phyloP scores from a whole-genome alignment of 2,329 filamentous ascomycete genomes.

The Pleomassaria siparia region DNA sequence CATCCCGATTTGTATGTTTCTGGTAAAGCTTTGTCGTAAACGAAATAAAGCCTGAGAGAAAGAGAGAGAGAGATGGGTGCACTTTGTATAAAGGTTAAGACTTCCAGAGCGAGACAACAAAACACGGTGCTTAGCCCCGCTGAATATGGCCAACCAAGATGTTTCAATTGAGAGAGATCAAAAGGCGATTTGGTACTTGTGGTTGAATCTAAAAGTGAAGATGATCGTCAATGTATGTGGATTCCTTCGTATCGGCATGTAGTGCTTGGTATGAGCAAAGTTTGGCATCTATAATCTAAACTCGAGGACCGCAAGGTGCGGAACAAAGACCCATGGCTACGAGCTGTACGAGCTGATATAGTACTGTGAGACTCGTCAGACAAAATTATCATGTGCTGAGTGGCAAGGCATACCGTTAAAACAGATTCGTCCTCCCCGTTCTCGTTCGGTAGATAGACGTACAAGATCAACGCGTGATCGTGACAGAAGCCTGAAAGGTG shows the following conservation, averaged over 20 bases:
- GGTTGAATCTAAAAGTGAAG: too few species aligned
- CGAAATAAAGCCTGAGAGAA: too few species aligned
- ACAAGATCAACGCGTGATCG: conserved; percentile 77
- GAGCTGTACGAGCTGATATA: conserved; percentile 61
- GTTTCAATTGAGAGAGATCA: too few species aligned
- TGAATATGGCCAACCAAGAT: too few species aligned
- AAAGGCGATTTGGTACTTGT: too few species aligned
- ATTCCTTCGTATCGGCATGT: background rate
- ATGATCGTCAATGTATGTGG: too few species aligned
- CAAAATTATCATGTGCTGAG: background rate
- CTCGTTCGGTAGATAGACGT: conserved; percentile 77
- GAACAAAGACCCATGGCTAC: conserved; percentile 11
- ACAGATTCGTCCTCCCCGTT: conserved; percentile 71
- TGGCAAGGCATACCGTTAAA: conserved; percentile 63
- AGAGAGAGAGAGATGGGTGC: too few species aligned
- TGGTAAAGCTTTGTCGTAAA: too few species aligned
- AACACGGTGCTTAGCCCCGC: too few species aligned
- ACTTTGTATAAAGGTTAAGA: too few species aligned
- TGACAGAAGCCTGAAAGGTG: conserved; percentile 63
- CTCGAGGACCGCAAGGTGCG: background rate
- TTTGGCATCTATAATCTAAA: conserved; percentile 1
- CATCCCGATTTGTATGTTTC: too few species aligned
- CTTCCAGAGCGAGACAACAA: too few species aligned
- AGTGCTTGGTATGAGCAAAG: background rate
- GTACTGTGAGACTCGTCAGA: conserved; percentile 48